Base-by-base conservation (phyloP, 148 eudicot genomes). In the Silene uniflora region DNA sequence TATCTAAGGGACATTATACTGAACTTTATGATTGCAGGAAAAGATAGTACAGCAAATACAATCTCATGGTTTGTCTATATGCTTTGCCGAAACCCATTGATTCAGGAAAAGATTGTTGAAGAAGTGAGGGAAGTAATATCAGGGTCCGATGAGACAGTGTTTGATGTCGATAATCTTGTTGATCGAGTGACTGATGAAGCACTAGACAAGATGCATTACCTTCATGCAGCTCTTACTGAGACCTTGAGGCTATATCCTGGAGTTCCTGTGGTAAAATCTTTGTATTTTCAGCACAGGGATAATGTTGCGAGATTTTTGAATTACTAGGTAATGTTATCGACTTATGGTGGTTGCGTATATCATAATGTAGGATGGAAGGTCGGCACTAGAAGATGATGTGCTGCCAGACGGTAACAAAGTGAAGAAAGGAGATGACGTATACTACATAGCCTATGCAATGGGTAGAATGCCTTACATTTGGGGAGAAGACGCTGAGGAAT, bases 401-500 rank as follows among this genome's bases (percentile, higher is more conserved):
- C 91, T 92, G 56, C 97, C 93, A 12, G 93, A 89, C 82, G 93
- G 96, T 13, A 75, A 78, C 73, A 83, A 69, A 71, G 65, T 90
- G 65, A 90, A 82, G 47, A 90, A 82, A 77, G 96, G 96, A 22
- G 93, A 93, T 59, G 76, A 61, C 2, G 81, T 90, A 11, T 80
- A 87, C 83, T 91, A 89, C 84, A 72, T 82, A 22, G 73, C 93
- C 23, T 90, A 89, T 80, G 84, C 93, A 27, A 89, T 89, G 93
- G 96, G 91, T 9, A 88, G 98, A 65, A 85, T 93, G 93, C 29
- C 83, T 24, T 76, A 71, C 76, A 75, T 91, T 4, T 93, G 96
- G 96, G 93, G 98, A 58, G 89, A 93, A 8, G 86, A 93, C 77
- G 98, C 93, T 7, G 87, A 87, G 75, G 92, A 88, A 24, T 93